Evolutionary conservation across 2,329 filamentous ascomycete species (phyloP).

Genomic region (Sporothrix mexicana): DNA sequence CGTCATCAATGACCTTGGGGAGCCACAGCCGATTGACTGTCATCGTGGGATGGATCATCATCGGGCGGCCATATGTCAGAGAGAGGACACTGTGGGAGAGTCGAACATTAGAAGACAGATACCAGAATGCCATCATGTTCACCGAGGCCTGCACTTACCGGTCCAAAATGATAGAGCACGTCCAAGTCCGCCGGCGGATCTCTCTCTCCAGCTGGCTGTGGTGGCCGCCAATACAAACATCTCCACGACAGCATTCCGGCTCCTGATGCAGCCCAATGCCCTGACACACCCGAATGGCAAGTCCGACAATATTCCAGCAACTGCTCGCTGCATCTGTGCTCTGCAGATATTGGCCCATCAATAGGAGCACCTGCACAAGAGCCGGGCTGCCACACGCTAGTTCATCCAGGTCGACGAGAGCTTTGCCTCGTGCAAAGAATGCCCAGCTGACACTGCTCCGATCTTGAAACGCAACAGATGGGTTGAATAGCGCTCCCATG

Average conservation of each 20-base stretch:
- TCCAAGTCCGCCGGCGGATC: conserved; percentile 8
- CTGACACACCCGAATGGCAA: conserved; percentile 6
- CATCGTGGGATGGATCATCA: conserved; percentile 11
- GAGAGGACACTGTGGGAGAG: neutral
- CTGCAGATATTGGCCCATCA: conserved; percentile 21
- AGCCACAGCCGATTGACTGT: neutral
- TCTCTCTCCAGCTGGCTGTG: conserved; percentile 14
- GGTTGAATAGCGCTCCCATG: neutral
- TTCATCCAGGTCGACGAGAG: conserved; percentile 2
- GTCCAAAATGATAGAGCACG: neutral
- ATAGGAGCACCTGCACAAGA: conserved; percentile 1
- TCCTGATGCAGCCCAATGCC: conserved; percentile 15
- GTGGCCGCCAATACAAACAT: neutral
- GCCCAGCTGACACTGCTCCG: neutral
- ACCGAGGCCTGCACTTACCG: neutral
- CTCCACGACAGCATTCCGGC: neutral
- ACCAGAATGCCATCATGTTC: too few relatives aligned
- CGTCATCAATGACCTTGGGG: conserved; percentile 11
- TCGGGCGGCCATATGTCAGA: neutral
- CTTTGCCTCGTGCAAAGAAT: neutral
- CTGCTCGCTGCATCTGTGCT: conserved; percentile 6
- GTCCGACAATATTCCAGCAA: conserved; percentile 19
- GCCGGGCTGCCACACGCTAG: neutral
- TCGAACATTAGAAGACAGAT: too few relatives aligned
- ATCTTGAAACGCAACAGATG: neutral